Evolutionary conservation across 2,329 filamentous ascomycete genomes (phyloP).

Genomic region (Xylaria sp.): DNA sequence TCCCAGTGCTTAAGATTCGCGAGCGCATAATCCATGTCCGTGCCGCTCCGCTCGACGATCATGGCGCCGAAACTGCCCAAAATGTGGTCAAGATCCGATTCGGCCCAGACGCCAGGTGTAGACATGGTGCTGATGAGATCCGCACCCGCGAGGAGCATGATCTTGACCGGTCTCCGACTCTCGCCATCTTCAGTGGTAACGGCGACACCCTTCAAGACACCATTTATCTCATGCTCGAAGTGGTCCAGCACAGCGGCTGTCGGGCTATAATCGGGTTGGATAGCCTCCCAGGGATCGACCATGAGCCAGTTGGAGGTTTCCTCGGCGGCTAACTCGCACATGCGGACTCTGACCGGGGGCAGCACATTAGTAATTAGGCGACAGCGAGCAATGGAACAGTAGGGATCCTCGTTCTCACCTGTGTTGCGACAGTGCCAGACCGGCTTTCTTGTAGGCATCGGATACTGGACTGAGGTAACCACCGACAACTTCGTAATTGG

Average conservation of each 20-base stretch:
- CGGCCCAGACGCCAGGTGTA: slow-evolving; percentile 71
- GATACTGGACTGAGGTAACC: slow-evolving; percentile 66
- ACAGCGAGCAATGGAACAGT: neutral
- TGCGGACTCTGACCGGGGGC: slow-evolving; percentile 53
- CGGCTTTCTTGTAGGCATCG: slow-evolving; percentile 69
- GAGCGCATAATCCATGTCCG: slow-evolving; percentile 81
- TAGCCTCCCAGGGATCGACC: slow-evolving; percentile 87
- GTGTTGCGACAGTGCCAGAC: slow-evolving; percentile 67
- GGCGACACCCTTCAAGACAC: slow-evolving; percentile 70
- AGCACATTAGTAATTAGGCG: slow-evolving; percentile 16
- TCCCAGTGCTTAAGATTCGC: slow-evolving; percentile 76
- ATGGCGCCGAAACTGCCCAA: slow-evolving; percentile 74
- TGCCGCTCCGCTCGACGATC: slow-evolving; percentile 81
- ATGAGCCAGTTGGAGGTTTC: slow-evolving; percentile 73
- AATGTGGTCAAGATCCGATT: slow-evolving; percentile 81
- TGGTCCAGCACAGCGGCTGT: slow-evolving; percentile 88
- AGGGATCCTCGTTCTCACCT: slow-evolving; percentile 38
- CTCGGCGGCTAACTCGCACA: slow-evolving; percentile 78
- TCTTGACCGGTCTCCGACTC: slow-evolving; percentile 60
- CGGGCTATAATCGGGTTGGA: slow-evolving; percentile 76
- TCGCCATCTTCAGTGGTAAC: slow-evolving; percentile 63
- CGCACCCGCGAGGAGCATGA: slow-evolving; percentile 76
- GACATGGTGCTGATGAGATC: slow-evolving; percentile 72
- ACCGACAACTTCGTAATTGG: slow-evolving; percentile 77
- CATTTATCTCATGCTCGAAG: slow-evolving; percentile 85